Conservation (phyloP, 2,329 filamentous ascomycete genomes). For the Parastagonospora avenae region DNA sequence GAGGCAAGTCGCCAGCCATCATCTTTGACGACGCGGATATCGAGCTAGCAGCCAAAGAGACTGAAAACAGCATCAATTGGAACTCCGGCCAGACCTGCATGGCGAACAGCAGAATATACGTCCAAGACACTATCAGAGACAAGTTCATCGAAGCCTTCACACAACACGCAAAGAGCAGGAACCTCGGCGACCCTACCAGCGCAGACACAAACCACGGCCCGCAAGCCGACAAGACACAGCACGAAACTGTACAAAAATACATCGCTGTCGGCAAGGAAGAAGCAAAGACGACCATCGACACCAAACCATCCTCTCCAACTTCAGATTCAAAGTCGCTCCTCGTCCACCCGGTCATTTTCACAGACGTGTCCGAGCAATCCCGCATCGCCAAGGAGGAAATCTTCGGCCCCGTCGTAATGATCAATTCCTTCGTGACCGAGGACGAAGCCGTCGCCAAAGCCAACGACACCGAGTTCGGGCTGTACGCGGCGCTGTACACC, state of each 20-base stretch:
- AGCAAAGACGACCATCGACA: constrained; percentile 44
- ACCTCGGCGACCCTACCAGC: constrained; percentile 24
- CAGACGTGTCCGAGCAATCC: constrained; percentile 50
- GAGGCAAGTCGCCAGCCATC: constrained; percentile 83
- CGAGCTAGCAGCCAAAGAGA: constrained; percentile 69
- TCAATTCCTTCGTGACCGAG: constrained; percentile 45
- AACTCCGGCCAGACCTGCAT: constrained; percentile 65
- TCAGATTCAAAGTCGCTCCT: constrained; percentile 47
- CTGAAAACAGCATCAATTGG: constrained; percentile 55
- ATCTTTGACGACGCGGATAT: constrained; percentile 79
- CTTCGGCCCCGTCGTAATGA: constrained; percentile 47
- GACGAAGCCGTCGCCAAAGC: constrained; percentile 43
- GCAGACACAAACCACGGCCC: constrained; percentile 28
- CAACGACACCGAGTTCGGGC: constrained; percentile 47
- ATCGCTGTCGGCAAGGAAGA: constrained; percentile 49
- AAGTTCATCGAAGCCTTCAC: constrained; percentile 32
- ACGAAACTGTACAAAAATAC: constrained; percentile 27
- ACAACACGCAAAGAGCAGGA: constrained; percentile 14
- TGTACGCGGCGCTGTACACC: constrained; percentile 46
- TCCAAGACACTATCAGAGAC: constrained; percentile 57
- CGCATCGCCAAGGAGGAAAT: constrained; percentile 45
- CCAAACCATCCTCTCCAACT: constrained; percentile 33
- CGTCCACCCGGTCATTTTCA: constrained; percentile 55
- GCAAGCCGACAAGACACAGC: constrained; percentile 29
- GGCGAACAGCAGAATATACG: constrained; percentile 62